Evolutionary conservation across 306 rosid genomes (phyloP).

Genomic region (Argentina anserina): DNA sequence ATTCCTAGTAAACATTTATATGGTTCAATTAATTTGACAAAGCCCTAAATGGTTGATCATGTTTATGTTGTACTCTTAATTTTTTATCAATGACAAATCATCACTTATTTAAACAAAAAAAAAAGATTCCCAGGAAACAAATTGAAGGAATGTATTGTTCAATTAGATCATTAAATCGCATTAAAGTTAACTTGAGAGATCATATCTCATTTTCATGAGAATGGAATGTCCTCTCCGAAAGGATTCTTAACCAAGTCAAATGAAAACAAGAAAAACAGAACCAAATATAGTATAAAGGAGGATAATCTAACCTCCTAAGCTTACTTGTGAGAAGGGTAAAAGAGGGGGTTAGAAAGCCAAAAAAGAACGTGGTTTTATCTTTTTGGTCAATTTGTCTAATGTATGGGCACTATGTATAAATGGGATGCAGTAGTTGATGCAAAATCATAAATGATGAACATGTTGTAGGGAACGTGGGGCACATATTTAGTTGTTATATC

Average conservation of each 20-base stretch:
- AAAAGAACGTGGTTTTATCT: background rate
- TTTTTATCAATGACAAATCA: too few relatives aligned
- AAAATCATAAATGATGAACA: constrained; percentile 28
- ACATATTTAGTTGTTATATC: constrained; percentile 19
- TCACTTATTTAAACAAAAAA: too few relatives aligned
- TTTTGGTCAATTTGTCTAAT: constrained; percentile 3
- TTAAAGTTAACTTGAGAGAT: background rate
- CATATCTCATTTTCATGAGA: background rate
- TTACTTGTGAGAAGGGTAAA: background rate
- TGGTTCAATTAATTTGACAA: too few relatives aligned
- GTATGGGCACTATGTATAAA: constrained; percentile 7
- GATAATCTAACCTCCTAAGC: background rate
- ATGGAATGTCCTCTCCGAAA: background rate
- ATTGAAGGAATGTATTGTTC: background rate
- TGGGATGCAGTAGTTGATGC: constrained; percentile 11
- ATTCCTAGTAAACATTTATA: too few relatives aligned
- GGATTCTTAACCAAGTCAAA: background rate
- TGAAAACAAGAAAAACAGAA: background rate
- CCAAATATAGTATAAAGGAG: background rate
- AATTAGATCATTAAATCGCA: background rate
- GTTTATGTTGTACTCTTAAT: too few relatives aligned
- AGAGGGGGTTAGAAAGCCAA: background rate
- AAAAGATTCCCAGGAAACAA: background rate
- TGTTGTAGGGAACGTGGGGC: constrained; percentile 29
- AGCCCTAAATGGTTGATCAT: too few relatives aligned